Evolutionary conservation across 2,329 filamentous ascomycete species (phyloP), one percentile per base, ranked within the genome.

Genomic region (Sporothrix euskadiensis): DNA sequence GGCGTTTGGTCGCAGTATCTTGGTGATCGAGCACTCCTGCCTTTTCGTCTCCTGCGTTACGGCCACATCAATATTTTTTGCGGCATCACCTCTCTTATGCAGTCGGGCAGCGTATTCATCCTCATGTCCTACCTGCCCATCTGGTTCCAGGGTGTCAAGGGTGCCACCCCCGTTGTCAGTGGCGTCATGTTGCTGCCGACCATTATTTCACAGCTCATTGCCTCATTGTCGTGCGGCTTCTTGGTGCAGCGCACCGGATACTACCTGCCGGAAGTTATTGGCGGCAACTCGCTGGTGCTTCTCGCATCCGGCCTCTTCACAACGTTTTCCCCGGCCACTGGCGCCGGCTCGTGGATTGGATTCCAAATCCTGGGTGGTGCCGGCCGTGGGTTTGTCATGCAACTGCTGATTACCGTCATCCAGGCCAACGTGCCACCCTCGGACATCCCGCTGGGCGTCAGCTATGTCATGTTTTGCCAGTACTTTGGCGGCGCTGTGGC

Each of bases 401-500:
- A 75, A 47, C 56, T 76, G 35, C 83, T n/a, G 66, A 80, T 85
- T 19, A 80, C 86, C 3, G 84, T 85, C 6, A 84, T 88, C 2
- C 87, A 89, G 77, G 88, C 86, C 57, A 84, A 84, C 0, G 81
- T 88, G 1, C 79, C 84, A 0, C 81, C 84, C 44, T 81, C 83
- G 1, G 84, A 86, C 73, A 82, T 88, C 19, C 84, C 87, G 0
- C 82, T 87, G 1, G 87, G 81, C 39, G 87, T 84, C 5, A 85
- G 86, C 6, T 85, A 82, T 69, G 83, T 88, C 1, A 83, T 85
- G 49, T 91, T 92, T 81, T 89, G 88, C 81, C 89, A 92, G 78
- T 85, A 85, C 1, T 84, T 93, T 3, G 90, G 90, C 56, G 90
- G 90, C 3, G 89, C 91, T 1, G 81, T 93, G 32, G 88, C 88